Evolutionary conservation across 2,329 filamentous ascomycete genomes (phyloP), one percentile per base, ranked within the genome.

Genomic region (Alternaria solani): DNA sequence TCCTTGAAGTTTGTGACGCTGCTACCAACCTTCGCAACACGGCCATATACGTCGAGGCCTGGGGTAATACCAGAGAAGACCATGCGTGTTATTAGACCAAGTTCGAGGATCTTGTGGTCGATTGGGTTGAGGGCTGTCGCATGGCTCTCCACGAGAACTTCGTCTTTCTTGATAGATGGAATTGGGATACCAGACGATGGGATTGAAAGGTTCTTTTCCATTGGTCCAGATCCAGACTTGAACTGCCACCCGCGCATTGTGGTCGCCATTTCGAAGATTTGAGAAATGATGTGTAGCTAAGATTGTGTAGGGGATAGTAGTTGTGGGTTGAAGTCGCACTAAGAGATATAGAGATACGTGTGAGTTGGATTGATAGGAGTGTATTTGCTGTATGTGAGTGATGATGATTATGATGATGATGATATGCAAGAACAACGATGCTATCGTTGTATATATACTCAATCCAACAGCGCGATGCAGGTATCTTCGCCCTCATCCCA

Each of bases 41-140:
- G 75, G 20, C 85, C 85, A 60, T 77, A 74, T 59, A 83, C 81
- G 66, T 87, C 85, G 66, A 82, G 77, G 16, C 80, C 81, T 0
- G 80, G 80, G 1, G 77, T 81, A 20, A 80, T 79, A 28, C 84
- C 83, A 25, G 71, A 72, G 26, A 78, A 57, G 11, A 78, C 46
- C 26, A 75, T 43, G n/a, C 75, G 75, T 6, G 80, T 74, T 5
- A 84, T 46, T 5, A 80, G 23, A 0, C 81, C 72, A 47, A 82
- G 75, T 68, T 88, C 86, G 20, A 84, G 79, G 1, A 85, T 62
- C 72, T 89, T 89, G 81, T 87, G 85, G 80, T 90, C 88, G 20
- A 85, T 84, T 0, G 86, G 86, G 73, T 89, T 89, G 62, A 89
- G 70, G 32, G 82, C 75, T 18, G 80, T 79, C 52, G 80, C 75